Evolutionary conservation across 805 yeast species (phyloP).

Genomic region (Yamadazyma philogaea): DNA sequence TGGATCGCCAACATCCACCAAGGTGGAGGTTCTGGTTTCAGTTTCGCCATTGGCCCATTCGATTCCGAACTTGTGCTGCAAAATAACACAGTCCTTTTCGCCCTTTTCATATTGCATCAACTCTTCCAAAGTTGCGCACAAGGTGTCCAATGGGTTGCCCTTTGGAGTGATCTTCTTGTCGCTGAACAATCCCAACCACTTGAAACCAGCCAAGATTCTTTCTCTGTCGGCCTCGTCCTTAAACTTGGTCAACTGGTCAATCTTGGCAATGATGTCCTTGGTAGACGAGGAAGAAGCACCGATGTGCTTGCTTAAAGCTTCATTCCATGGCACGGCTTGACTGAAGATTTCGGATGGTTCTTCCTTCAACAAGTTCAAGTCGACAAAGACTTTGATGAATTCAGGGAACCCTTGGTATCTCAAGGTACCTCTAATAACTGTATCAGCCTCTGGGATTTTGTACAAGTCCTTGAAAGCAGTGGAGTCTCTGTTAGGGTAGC

Average conservation of each 20-base stretch:
- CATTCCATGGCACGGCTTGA: slow-evolving; percentile 73
- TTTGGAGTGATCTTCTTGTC: slow-evolving; percentile 75
- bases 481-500: slow-evolving; percentile 98
- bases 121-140: slow-evolving; percentile 94
- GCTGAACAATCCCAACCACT: slow-evolving; percentile 92
- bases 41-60: slow-evolving; percentile 91
- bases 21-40: slow-evolving; percentile 92
- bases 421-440: slow-evolving; percentile 94
- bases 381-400: slow-evolving; percentile 92
- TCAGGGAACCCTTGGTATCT: slow-evolving; percentile 99
- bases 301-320: slow-evolving; percentile 72
- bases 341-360: slow-evolving; percentile 59
- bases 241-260: slow-evolving; percentile 75
- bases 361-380: slow-evolving; percentile 87
- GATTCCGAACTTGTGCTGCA: slow-evolving; percentile 97
- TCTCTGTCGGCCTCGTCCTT: slow-evolving; percentile 77
- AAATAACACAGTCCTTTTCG: slow-evolving; percentile 91
- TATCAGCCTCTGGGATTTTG: slow-evolving; percentile 94
- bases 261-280: slow-evolving; percentile 70
- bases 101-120: slow-evolving; percentile 94
- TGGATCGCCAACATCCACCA: slow-evolving; percentile 89
- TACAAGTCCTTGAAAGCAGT: slow-evolving; percentile 90
- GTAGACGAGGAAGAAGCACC: slow-evolving; percentile 70
- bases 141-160: slow-evolving; percentile 91
- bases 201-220: slow-evolving; percentile 83